Conservation (phyloP, 495 filamentous ascomycete species). For the Xylaria sp. region DNA sequence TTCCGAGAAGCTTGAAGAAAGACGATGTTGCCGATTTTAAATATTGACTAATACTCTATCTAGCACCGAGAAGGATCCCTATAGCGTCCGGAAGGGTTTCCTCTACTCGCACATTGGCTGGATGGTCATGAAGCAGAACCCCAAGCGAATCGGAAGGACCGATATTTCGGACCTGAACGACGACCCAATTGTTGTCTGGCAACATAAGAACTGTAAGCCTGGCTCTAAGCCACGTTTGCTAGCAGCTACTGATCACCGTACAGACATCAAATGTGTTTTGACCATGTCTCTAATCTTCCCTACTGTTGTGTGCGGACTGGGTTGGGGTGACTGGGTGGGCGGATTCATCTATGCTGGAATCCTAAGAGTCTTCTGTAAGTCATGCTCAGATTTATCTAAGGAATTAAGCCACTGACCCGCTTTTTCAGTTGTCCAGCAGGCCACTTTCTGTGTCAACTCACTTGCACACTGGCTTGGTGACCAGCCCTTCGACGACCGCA, state of each 20-base stretch:
- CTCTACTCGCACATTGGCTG: slow-evolving; percentile 94
- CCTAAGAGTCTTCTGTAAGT: slow-evolving; percentile 77
- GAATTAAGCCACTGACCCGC: slow-evolving; percentile 35
- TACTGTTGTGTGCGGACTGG: slow-evolving; percentile 80
- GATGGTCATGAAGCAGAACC: slow-evolving; percentile 96
- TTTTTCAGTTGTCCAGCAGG: slow-evolving; percentile 82
- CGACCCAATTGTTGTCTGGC: slow-evolving; percentile 91
- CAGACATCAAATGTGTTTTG: slow-evolving; percentile 80
- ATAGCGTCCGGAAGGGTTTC: slow-evolving; percentile 97
- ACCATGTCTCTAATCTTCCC: slow-evolving; percentile 89
- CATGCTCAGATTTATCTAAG: neutral
- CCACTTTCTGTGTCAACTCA: slow-evolving; percentile 99
- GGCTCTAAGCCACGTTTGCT: neutral
- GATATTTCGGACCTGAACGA: slow-evolving; percentile 98
- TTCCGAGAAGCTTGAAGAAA: neutral
- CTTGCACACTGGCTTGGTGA: slow-evolving; percentile 99
- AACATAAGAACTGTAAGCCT: slow-evolving; percentile 76
- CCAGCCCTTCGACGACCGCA: slow-evolving; percentile 98
- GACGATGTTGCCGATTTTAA: neutral
- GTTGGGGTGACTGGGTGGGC: slow-evolving; percentile 89
- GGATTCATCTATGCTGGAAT: slow-evolving; percentile 96
- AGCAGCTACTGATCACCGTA: neutral
- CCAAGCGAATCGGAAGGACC: slow-evolving; percentile 90
- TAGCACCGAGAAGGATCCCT: slow-evolving; percentile 93
- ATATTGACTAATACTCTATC: neutral